These are phyloP conservation scores for Sporisorium scitamineum DNA, from an alignment of 1,284 basidiomycete genomes.

Conservation along the genomic window DNA sequence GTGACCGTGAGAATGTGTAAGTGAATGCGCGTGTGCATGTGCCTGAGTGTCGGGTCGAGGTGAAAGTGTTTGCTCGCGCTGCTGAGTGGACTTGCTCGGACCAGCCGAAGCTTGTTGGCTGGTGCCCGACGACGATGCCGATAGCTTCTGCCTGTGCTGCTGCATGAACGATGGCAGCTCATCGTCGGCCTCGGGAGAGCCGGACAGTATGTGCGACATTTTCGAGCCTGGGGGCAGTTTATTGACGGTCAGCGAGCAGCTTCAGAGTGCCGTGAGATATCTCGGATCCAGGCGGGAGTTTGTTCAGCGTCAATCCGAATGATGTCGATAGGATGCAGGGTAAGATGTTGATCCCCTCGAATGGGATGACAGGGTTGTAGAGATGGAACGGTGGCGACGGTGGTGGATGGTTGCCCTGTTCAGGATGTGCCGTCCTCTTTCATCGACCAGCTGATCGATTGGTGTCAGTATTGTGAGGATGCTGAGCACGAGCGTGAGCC, in stretches of 20 bases:
- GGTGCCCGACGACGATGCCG: not conserved
- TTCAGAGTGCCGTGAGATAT: no score
- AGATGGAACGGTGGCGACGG: not conserved
- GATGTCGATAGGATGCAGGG: not conserved
- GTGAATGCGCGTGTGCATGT: conserved; percentile 6
- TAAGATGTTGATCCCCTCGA: no score
- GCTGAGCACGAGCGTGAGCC: not conserved
- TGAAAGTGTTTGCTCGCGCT: conserved; percentile 22
- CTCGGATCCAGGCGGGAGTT: no score
- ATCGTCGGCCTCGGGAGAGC: conserved; percentile 44
- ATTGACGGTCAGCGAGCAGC: no score
- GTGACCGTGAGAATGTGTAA: conserved; percentile 11
- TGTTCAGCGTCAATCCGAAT: not conserved
- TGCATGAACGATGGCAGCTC: conserved; percentile 44
- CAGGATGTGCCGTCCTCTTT: not conserved
- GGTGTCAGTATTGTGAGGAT: not conserved
- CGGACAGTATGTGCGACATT: conserved; percentile 44
- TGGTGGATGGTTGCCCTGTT: not conserved
- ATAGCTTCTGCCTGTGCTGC: conserved; percentile 13
- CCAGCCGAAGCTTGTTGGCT: conserved; percentile 16
- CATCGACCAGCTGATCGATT: not conserved
- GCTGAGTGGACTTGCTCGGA: conserved; percentile 21
- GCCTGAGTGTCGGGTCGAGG: conserved; percentile 5
- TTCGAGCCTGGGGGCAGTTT: not conserved
- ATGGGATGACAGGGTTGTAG: no score